These are phyloP conservation scores for Lolium rigidum DNA, from an alignment of 176 grass and related monocot genomes.

Conservation along the genomic window DNA sequence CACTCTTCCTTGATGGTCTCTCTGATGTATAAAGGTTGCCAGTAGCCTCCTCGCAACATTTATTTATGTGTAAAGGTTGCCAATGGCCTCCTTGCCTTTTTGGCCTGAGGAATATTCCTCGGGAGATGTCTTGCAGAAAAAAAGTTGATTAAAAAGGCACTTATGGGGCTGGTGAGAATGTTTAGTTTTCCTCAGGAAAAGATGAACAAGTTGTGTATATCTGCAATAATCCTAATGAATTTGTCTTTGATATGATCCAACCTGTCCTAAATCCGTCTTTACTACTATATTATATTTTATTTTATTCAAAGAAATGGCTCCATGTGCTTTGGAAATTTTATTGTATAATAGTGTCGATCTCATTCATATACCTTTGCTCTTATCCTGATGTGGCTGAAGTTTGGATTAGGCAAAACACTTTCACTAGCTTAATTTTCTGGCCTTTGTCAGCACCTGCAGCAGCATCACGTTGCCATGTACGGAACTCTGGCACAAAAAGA, in stretches of 20 bases:
- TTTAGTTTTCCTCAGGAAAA: background rate
- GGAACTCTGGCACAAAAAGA: too few relatives aligned
- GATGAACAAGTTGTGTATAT: background rate
- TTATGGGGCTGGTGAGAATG: background rate
- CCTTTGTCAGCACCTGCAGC: constrained; percentile 1
- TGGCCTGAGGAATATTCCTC: constrained; percentile 15
- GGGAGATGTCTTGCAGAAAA: background rate
- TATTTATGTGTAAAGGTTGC: background rate
- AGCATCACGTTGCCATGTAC: constrained; percentile 6
- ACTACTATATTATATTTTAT: background rate
- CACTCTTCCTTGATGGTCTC: background rate
- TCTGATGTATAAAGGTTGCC: background rate
- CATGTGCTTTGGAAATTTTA: background rate
- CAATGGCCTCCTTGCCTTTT: constrained; percentile 4
- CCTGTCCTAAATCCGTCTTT: too few relatives aligned
- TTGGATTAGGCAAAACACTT: constrained; percentile 10
- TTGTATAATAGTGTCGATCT: background rate
- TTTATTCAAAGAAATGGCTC: background rate
- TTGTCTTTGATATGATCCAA: background rate
- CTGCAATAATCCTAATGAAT: background rate
- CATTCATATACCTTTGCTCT: constrained; percentile 14
- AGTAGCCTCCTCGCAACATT: background rate
- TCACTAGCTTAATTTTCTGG: background rate
- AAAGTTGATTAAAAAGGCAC: background rate
- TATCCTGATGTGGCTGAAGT: background rate